phyloP scores from a whole-genome alignment of 345 rosid species.

The Populus simonii region DNA sequence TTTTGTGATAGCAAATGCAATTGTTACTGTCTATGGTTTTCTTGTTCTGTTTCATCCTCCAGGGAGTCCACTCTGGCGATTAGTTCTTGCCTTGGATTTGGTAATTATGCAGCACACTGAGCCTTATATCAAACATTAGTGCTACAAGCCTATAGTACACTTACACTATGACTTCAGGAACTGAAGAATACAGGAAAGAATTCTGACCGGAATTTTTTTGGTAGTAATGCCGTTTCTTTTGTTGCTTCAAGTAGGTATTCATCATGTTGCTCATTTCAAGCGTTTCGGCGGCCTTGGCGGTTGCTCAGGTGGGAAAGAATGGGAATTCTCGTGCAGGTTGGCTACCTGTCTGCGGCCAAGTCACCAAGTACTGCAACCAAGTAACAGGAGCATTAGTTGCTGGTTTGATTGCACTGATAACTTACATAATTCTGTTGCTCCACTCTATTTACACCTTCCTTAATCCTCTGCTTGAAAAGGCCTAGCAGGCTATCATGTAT shows the following conservation, averaged over 20 bases:
- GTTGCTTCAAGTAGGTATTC: conserved; percentile 30
- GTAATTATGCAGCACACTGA: conserved; percentile 33
- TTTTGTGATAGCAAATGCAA: conserved; percentile 63
- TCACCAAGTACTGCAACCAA: conserved; percentile 59
- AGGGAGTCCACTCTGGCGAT: conserved; percentile 52
- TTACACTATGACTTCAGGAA: neutral
- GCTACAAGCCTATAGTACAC: too few species aligned
- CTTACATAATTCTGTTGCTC: conserved; percentile 45
- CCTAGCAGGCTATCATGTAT: neutral
- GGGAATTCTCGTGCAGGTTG: conserved; percentile 77
- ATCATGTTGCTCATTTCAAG: conserved; percentile 57
- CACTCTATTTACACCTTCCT: conserved; percentile 45
- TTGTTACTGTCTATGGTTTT: conserved; percentile 58
- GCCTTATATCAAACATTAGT: too few species aligned
- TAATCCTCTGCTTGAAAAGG: conserved; percentile 42
- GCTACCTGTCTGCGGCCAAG: conserved; percentile 76
- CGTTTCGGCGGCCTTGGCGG: conserved; percentile 70
- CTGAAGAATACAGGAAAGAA: neutral
- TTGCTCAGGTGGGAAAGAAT: conserved; percentile 71
- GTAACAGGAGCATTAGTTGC: conserved; percentile 60
- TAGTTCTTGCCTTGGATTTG: conserved; percentile 58
- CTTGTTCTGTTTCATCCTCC: conserved; percentile 61
- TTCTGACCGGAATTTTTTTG: too few species aligned
- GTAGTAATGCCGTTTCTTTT: too few species aligned
- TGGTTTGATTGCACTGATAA: conserved; percentile 48